A percentile compares a stretch with the other conserved stretches of the same genome.
Evolutionary conservation across 2,329 filamentous ascomycete genomes (phyloP).

Genomic region (Curvularia sp.): DNA sequence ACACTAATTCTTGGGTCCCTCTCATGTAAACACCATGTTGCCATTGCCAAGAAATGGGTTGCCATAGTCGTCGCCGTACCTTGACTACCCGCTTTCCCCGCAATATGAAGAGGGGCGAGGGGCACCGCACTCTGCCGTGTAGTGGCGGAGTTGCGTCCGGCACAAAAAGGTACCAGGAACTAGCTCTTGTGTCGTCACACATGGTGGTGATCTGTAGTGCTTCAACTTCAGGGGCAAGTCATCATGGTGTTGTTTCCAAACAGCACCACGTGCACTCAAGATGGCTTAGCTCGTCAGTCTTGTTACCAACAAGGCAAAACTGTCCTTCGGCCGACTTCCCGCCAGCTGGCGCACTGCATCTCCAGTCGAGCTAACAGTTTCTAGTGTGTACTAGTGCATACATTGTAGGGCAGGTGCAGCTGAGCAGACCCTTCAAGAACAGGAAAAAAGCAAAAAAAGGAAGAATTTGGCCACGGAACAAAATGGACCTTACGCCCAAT

Average conservation of each 20-base stretch:
- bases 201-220: neutral
- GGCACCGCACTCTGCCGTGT: neutral
- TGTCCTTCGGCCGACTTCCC: slow-evolving; percentile 8
- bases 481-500: neutral
- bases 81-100: slow-evolving; percentile 8
- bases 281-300: slow-evolving; percentile 4
- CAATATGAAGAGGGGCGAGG: slow-evolving; percentile 2
- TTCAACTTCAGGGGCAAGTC: neutral
- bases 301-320: neutral
- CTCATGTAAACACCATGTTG: neutral
- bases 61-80: slow-evolving; percentile 2
- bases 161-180: neutral
- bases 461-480: neutral
- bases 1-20: slow-evolving; percentile 4
- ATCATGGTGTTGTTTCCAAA: neutral
- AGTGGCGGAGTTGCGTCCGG: slow-evolving; percentile 5
- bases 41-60: neutral
- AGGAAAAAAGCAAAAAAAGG: neutral
- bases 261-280: neutral
- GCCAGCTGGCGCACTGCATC: neutral
- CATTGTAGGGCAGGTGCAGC: neutral
- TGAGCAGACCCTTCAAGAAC: neutral
- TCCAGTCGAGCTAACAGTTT: slow-evolving; percentile 11
- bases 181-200: slow-evolving; percentile 1
- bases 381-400: neutral